Base-by-base conservation (phyloP, 768 basidiomycete genomes). In the Suillus americanus region DNA sequence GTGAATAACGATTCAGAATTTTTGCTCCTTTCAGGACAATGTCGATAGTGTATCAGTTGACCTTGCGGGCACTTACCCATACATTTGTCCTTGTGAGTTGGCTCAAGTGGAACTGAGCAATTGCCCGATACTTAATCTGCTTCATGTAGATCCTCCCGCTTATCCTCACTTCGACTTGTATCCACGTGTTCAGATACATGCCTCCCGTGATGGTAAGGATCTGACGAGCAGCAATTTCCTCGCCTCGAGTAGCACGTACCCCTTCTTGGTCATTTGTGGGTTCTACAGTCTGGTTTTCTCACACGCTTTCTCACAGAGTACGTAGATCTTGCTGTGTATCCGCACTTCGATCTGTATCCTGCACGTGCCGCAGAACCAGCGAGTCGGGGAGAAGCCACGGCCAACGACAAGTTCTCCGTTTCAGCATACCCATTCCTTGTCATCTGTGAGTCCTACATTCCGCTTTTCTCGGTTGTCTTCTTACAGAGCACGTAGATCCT, bases 161-260 rank as follows among this genome's bases (percentile, higher is more conserved):
- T 78, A 79, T 66, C 75, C 78, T 62, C 62, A 71, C 67, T 78
- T 79, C 43, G 70, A 76, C 40, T 62, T 77, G 61, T 79, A 81
- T 56, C 78, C 78, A 18, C 41, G 2, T 30, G 18, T 43, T 28
- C 57, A 59, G 57, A 59, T 18, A 20, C 40, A 59, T 59, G 57
- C 57, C 6, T 28, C 40, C 28, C 18, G 25, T 41, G 40, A 20
- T 20, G 25, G n/a, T 3, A 23, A n/a, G 25, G 30, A 56, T 23
- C 9, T 30, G 37, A 13, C 12, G 7, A 41, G 20, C 5, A 51
- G 4, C 23, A 56, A 65, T 23, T 23, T 23, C 13, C 46, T 30
- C 20, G 51, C 25, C 35, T 65, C 57, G 57, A 59, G 57, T 41
- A 40, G 18, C 40, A 41, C 18, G n/a, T 71, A 71, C 63, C 70